These are phyloP conservation scores for Hibiscus trionum DNA, from an alignment of 345 rosid genomes.

Conservation along the genomic window DNA sequence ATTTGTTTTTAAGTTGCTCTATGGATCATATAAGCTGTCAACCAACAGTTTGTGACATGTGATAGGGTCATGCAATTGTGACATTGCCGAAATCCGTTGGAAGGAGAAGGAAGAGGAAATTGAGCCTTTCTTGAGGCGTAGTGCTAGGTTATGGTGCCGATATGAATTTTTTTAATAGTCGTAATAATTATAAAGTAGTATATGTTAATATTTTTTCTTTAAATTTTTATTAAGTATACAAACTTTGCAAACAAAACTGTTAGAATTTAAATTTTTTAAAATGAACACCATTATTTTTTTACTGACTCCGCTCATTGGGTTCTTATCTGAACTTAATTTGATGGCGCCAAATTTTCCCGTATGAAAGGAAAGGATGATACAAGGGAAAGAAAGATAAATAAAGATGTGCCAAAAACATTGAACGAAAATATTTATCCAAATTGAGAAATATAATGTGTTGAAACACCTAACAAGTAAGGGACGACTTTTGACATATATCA, in stretches of 20 bases:
- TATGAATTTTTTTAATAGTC: too few relatives aligned
- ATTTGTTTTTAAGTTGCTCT: too few relatives aligned
- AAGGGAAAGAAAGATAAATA: background rate
- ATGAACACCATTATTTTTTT: too few relatives aligned
- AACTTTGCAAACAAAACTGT: too few relatives aligned
- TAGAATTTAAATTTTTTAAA: too few relatives aligned
- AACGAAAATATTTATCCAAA: background rate
- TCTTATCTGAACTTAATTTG: background rate
- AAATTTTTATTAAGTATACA: too few relatives aligned
- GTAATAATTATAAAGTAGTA: too few relatives aligned
- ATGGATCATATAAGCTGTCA: background rate
- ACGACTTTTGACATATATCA: background rate
- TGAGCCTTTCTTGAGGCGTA: slow-evolving; percentile 13
- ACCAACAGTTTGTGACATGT: background rate
- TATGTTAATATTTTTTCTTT: too few relatives aligned
- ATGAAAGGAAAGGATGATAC: background rate
- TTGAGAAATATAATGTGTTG: slow-evolving; percentile 7
- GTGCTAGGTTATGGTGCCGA: slow-evolving; percentile 7
- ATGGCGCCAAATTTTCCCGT: slow-evolving; percentile 2
- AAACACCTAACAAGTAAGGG: slow-evolving; percentile 7
- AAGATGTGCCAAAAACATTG: background rate
- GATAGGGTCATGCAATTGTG: slow-evolving; percentile 13
- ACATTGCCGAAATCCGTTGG: slow-evolving; percentile 11
- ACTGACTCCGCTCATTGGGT: too few relatives aligned
- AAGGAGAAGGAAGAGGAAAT: background rate